Evolutionary conservation across 2,329 filamentous ascomycete genomes (phyloP).

Genomic region (Phaeoacremonium minimum): DNA sequence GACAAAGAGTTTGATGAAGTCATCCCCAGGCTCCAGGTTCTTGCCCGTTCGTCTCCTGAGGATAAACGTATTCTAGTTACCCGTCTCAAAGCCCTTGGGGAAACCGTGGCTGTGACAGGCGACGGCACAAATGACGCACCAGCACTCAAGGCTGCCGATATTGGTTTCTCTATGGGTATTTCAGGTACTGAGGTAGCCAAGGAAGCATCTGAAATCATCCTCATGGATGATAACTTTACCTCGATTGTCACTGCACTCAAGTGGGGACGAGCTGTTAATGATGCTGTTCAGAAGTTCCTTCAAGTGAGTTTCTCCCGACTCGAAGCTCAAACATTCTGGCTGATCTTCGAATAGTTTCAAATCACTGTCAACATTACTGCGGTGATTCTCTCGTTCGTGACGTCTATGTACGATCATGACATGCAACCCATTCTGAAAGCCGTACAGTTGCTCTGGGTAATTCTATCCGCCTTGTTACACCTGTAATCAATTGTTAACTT

Average conservation of each 20-base stretch:
- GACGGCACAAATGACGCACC: constrained; percentile 65
- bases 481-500: too few relatives aligned
- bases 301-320: constrained; percentile 29
- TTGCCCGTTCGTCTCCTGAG: constrained; percentile 62
- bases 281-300: constrained; percentile 60
- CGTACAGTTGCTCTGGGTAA: constrained; percentile 65
- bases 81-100: constrained; percentile 56
- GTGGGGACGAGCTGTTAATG: constrained; percentile 61
- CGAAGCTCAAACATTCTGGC: neutral
- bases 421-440: constrained; percentile 60
- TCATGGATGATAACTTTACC: constrained; percentile 60
- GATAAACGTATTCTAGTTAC: constrained; percentile 62
- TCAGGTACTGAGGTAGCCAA: too few relatives aligned
- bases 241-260: constrained; percentile 60
- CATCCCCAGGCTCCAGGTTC: constrained; percentile 56
- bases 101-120: constrained; percentile 63
- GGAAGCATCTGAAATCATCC: too few relatives aligned
- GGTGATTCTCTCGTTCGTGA: constrained; percentile 54
- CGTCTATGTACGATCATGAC: constrained; percentile 50
- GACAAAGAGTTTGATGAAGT: constrained; percentile 54
- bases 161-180: constrained; percentile 66
- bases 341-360: constrained; percentile 39
- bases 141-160: constrained; percentile 61
- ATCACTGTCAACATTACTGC: constrained; percentile 62
- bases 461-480: too few relatives aligned